A percentile compares a stretch with the other conserved stretches of the same genome.
Conservation (phyloP, 2,329 filamentous ascomycete genomes). For the Stemphylium vesicarium region DNA sequence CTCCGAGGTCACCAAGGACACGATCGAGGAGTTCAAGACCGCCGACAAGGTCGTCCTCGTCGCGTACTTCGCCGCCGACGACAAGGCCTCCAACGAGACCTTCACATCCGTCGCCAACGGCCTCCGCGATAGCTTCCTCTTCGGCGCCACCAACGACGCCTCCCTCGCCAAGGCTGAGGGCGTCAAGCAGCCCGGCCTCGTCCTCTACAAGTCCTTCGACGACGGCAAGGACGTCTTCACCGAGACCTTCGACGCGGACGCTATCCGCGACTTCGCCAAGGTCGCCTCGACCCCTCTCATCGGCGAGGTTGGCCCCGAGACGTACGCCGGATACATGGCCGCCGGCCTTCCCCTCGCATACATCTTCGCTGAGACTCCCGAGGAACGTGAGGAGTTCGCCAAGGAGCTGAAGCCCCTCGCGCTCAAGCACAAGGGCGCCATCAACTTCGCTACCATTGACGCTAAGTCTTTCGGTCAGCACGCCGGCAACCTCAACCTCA, state of each 20-base stretch:
- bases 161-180: constrained; percentile 87
- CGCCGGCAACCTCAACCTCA: constrained; percentile 95
- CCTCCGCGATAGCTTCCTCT: constrained; percentile 91
- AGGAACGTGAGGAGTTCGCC: constrained; percentile 83
- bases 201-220: constrained; percentile 97
- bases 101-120: constrained; percentile 75
- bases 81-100: constrained; percentile 86
- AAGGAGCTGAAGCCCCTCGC: constrained; percentile 83
- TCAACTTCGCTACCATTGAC: constrained; percentile 99
- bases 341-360: constrained; percentile 92
- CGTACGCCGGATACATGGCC: constrained; percentile 93
- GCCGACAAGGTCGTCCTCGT: constrained; percentile 96
- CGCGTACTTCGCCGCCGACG: constrained; percentile 79
- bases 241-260: constrained; percentile 80
- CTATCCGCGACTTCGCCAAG: constrained; percentile 84
- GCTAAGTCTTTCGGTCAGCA: constrained; percentile 93
- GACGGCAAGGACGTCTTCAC: constrained; percentile 89
- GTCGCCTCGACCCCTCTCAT: constrained; percentile 85
- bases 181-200: constrained; percentile 82
- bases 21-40: constrained; percentile 94
- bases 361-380: constrained; percentile 91
- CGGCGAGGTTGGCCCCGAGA: constrained; percentile 95
- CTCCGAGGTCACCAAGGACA: constrained; percentile 79
- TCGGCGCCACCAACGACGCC: constrained; percentile 85
- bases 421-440: constrained; percentile 87